These are phyloP conservation scores for Coniochaeta ligniaria DNA, from an alignment of 2,329 filamentous ascomycete genomes.

Conservation along the genomic window DNA sequence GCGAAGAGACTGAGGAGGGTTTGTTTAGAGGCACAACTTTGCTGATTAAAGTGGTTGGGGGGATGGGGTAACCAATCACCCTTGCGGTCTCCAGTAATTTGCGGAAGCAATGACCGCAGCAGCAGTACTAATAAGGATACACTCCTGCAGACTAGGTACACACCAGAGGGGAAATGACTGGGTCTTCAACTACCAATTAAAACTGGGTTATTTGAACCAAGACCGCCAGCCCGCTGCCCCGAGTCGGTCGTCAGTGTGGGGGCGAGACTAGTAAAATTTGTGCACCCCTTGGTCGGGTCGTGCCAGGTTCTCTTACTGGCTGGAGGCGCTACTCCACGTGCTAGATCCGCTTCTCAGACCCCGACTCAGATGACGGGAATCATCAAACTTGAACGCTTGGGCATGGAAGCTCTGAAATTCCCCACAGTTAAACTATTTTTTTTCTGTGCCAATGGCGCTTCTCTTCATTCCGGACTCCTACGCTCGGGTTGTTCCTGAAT, in stretches of 20 bases:
- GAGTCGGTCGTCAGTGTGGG: not conserved
- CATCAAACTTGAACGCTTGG: not conserved
- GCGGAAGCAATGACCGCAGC: not conserved
- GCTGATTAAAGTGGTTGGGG: not conserved
- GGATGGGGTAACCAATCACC: not conserved
- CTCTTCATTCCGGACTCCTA: not conserved
- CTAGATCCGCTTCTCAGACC: not conserved
- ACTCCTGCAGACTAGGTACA: not conserved
- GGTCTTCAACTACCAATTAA: not conserved
- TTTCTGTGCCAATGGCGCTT: not conserved
- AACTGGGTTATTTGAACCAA: not conserved
- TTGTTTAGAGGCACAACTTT: not conserved
- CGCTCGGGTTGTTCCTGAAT: not conserved
- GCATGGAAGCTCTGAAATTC: not conserved
- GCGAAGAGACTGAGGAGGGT: not conserved
- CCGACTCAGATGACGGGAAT: not conserved
- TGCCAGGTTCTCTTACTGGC: not conserved
- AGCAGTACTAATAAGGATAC: not conserved
- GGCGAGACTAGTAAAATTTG: not conserved
- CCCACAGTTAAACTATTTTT: not conserved
- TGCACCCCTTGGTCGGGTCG: not conserved
- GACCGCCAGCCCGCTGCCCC: not conserved
- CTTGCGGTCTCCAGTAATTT: not conserved
- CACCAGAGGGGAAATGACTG: not conserved
- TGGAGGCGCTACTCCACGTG: not conserved